These are phyloP conservation scores for Calycina marina DNA, from an alignment of 2,329 filamentous ascomycete species.

Conservation along the genomic window DNA sequence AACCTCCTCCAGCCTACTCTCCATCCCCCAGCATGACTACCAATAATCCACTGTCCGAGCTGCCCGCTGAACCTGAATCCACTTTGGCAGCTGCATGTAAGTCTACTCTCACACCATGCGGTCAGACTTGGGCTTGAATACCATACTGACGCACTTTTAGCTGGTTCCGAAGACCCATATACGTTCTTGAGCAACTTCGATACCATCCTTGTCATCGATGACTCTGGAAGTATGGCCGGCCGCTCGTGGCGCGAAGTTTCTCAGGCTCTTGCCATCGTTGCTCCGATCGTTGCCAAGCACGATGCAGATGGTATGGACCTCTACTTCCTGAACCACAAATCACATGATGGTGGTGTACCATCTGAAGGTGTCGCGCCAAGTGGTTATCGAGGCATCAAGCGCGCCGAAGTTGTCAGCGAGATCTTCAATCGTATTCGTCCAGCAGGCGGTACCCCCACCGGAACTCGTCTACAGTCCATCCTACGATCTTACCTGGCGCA, in stretches of 20 bases:
- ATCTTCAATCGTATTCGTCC: constrained; percentile 62
- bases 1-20: constrained; percentile 22
- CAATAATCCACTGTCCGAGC: constrained; percentile 3
- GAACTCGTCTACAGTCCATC: constrained; percentile 54
- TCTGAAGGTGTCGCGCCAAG: constrained; percentile 26
- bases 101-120: too few relatives aligned
- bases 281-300: constrained; percentile 66
- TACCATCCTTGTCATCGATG: constrained; percentile 82
- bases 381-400: constrained; percentile 51
- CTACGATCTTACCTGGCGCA: constrained; percentile 54
- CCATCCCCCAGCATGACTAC: constrained; percentile 11
- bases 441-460: constrained; percentile 57
- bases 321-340: constrained; percentile 69
- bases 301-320: constrained; percentile 81
- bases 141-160: too few relatives aligned
- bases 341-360: constrained; percentile 23
- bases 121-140: too few relatives aligned
- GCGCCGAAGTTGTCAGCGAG: constrained; percentile 39
- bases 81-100: too few relatives aligned
- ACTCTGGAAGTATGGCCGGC: constrained; percentile 76
- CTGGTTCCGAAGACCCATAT: too few relatives aligned
- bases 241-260: constrained; percentile 62
- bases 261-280: constrained; percentile 55
- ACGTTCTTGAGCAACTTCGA: constrained; percentile 69
- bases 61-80: not conserved